These are phyloP conservation scores for Elsinoe ampelina DNA, from an alignment of 2,329 filamentous ascomycete genomes.

Conservation along the genomic window DNA sequence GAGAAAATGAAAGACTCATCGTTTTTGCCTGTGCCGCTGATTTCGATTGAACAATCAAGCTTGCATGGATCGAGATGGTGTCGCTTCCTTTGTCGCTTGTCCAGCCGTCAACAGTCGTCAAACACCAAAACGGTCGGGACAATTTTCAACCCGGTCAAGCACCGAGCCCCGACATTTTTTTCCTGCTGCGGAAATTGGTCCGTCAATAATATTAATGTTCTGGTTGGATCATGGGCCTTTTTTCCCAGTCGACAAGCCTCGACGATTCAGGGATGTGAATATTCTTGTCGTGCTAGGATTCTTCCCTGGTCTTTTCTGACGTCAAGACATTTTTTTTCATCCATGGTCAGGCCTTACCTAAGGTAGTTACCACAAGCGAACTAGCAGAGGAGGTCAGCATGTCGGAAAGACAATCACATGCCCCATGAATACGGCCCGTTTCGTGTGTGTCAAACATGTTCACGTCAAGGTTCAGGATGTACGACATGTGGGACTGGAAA, in stretches of 20 bases:
- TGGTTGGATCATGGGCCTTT: background rate
- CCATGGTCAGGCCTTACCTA: background rate
- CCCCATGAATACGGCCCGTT: too few relatives aligned
- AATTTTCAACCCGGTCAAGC: background rate
- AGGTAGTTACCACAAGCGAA: background rate
- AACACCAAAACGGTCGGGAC: background rate
- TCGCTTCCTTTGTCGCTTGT: background rate
- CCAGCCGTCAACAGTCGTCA: background rate
- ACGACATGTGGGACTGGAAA: too few relatives aligned
- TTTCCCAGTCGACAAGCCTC: background rate
- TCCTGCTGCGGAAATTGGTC: background rate
- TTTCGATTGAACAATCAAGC: background rate
- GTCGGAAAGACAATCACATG: too few relatives aligned
- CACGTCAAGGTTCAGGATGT: too few relatives aligned
- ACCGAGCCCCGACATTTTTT: background rate
- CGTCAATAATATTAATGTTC: background rate
- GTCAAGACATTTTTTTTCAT: background rate
- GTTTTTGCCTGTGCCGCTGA: background rate
- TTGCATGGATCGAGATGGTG: conserved; percentile 8
- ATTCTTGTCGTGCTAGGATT: too few relatives aligned
- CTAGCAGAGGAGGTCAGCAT: background rate
- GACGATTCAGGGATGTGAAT: background rate
- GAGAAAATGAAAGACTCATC: background rate
- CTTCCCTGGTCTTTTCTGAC: too few relatives aligned
- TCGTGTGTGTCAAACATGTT: too few relatives aligned